A percentile compares a stretch with the other conserved stretches of the same genome.
Evolutionary conservation across 768 basidiomycete genomes (phyloP).

Genomic region (Candolleomyces eurysporus): DNA sequence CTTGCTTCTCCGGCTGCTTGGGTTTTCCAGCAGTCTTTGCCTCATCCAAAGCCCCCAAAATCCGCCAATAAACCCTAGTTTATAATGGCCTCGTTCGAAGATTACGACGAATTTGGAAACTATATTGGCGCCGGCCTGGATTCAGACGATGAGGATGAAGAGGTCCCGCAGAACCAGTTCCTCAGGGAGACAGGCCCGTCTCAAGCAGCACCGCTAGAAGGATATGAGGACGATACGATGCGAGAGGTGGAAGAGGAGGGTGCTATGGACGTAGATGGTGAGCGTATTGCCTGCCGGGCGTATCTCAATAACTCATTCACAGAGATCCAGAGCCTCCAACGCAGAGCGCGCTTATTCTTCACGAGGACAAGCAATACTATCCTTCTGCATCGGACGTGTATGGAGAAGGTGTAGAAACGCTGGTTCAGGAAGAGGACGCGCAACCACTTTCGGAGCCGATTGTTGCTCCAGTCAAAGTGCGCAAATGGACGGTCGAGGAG

Average conservation of each 20-base stretch:
- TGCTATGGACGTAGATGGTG: conserved; percentile 87
- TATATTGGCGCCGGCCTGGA: conserved; percentile 95
- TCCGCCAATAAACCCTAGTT: neutral
- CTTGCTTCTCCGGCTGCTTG: conserved; percentile 12
- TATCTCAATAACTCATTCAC: conserved; percentile 5
- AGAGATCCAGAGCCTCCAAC: conserved; percentile 51
- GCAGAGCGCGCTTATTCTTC: conserved; percentile 83
- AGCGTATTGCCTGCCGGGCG: conserved; percentile 18
- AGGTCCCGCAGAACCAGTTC: conserved; percentile 49
- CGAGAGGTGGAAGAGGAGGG: conserved; percentile 46
- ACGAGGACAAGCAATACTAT: conserved; percentile 99
- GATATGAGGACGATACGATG: conserved; percentile 73
- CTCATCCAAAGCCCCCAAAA: neutral
- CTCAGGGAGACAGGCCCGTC: conserved; percentile 28
- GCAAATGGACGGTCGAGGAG: conserved; percentile 94
- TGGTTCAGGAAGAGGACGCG: conserved; percentile 98
- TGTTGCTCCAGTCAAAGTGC: conserved; percentile 89
- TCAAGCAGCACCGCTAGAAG: conserved; percentile 65
- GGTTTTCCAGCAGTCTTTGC: conserved; percentile 1
- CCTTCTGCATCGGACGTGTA: conserved; percentile 90
- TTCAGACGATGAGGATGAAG: conserved; percentile 70
- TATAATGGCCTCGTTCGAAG: conserved; percentile 60
- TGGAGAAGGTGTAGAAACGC: conserved; percentile 89
- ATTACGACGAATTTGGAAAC: conserved; percentile 95
- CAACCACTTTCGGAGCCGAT: conserved; percentile 96